Evolutionary conservation across 805 yeast genomes (phyloP).

Genomic region (Teunomyces gatunensis): DNA sequence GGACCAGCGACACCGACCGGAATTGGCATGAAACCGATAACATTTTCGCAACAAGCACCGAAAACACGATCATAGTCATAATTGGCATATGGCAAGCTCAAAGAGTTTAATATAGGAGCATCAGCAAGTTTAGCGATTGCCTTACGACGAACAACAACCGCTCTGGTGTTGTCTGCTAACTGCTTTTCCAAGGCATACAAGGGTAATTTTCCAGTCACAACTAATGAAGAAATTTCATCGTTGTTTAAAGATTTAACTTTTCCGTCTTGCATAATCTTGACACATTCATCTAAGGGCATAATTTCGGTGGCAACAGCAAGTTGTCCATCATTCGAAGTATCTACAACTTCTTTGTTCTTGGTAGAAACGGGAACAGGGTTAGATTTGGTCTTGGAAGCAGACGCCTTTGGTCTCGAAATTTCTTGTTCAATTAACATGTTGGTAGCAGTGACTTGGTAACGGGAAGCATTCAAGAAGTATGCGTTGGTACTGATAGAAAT

Average conservation of each 20-base stretch:
- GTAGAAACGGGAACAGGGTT: conserved; percentile 1
- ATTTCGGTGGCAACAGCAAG: conserved; percentile 16
- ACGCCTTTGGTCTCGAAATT: conserved; percentile 27
- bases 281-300: conserved; percentile 63
- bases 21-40: conserved; percentile 91
- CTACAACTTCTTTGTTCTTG: conserved; percentile 2
- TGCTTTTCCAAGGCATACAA: conserved; percentile 93
- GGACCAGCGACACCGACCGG: conserved; percentile 99
- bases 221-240: conserved; percentile 72
- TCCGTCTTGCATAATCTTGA: conserved; percentile 65
- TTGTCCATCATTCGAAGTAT: conserved; percentile 22
- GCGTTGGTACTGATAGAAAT: conserved; percentile 78
- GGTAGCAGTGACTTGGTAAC: conserved; percentile 53
- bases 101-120: conserved; percentile 73
- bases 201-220: conserved; percentile 76
- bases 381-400: conserved; percentile 2
- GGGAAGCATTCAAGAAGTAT: conserved; percentile 83
- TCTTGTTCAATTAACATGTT: conserved; percentile 40
- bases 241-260: conserved; percentile 61
- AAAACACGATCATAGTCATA: conserved; percentile 95
- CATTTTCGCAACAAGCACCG: conserved; percentile 99
- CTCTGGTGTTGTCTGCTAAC: conserved; percentile 83
- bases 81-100: conserved; percentile 71
- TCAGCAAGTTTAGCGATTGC: conserved; percentile 83
- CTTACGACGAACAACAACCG: conserved; percentile 88